phyloP scores from a whole-genome alignment of 768 basidiomycete species.

The Termitomyces sp. region DNA sequence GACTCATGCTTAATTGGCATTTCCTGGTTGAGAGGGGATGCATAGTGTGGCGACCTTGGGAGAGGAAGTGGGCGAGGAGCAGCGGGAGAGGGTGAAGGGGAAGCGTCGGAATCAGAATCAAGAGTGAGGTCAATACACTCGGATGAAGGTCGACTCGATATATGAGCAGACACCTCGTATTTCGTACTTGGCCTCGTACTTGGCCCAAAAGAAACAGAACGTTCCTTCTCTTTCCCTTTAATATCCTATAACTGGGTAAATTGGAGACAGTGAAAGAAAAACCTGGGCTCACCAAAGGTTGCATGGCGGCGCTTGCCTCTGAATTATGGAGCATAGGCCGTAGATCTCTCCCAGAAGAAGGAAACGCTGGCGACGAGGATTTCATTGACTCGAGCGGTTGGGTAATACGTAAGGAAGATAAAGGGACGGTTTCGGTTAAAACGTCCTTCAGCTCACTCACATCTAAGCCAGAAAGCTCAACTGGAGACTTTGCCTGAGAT shows the following conservation, averaged over 20 bases:
- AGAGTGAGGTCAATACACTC: conserved; percentile 8
- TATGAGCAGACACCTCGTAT: background rate
- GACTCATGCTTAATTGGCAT: background rate
- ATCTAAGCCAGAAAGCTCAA: conserved; percentile 2
- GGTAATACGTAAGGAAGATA: background rate
- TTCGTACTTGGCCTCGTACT: background rate
- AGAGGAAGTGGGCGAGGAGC: background rate
- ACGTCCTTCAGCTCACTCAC: conserved; percentile 10
- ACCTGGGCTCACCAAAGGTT: background rate
- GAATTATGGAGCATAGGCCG: background rate
- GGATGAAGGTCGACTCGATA: background rate
- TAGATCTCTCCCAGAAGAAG: background rate
- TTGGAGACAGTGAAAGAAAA: background rate
- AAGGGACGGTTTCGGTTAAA: background rate
- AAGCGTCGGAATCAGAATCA: conserved; percentile 4
- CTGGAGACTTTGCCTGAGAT: background rate
- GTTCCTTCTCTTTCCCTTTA: background rate
- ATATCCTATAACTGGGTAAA: background rate
- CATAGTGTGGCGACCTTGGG: background rate
- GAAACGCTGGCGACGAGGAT: background rate
- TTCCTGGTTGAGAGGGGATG: background rate
- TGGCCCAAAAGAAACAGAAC: background rate
- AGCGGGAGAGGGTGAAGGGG: background rate
- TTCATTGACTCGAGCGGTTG: background rate
- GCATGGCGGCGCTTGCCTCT: background rate